A percentile compares a stretch with the other conserved stretches of the same genome.
phyloP scores from a whole-genome alignment of 345 rosid genomes.

The Syzygium oleosum region DNA sequence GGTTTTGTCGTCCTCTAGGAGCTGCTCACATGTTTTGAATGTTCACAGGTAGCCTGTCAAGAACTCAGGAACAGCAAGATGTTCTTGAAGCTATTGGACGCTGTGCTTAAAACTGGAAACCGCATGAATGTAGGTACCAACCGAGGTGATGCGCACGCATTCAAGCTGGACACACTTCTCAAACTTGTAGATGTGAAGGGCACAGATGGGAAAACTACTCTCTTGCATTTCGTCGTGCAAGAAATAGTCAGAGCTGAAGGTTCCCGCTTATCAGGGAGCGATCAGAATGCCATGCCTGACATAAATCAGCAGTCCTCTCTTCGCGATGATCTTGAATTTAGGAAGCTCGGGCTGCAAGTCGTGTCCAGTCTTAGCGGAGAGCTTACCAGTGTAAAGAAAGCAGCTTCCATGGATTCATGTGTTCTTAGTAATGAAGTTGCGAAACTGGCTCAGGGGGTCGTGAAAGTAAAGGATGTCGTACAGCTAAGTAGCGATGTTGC shows the following conservation, averaged over 20 bases:
- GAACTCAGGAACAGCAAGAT: constrained; percentile 73
- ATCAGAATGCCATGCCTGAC: constrained; percentile 11
- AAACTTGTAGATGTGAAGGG: constrained; percentile 87
- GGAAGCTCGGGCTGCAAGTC: constrained; percentile 84
- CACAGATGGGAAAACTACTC: constrained; percentile 82
- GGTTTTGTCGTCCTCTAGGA: neutral
- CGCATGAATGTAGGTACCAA: constrained; percentile 94
- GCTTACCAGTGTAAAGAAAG: constrained; percentile 74
- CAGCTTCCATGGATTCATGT: constrained; percentile 79
- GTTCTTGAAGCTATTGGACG: constrained; percentile 88
- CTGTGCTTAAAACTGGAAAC: constrained; percentile 90
- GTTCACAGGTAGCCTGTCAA: constrained; percentile 58
- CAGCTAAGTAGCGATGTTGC: constrained; percentile 24
- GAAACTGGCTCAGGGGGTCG: constrained; percentile 45
- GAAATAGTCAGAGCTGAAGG: constrained; percentile 87
- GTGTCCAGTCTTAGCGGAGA: constrained; percentile 78
- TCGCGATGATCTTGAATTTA: constrained; percentile 53
- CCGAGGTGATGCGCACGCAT: constrained; percentile 87
- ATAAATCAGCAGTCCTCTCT: constrained; percentile 29
- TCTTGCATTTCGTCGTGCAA: constrained; percentile 86
- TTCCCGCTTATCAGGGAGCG: constrained; percentile 30
- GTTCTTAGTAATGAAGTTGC: constrained; percentile 48
- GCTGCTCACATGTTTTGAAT: neutral
- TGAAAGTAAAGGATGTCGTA: constrained; percentile 41
- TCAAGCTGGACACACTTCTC: constrained; percentile 91